A percentile compares a stretch with the other conserved stretches of the same genome.
Evolutionary conservation across 331 rosid genomes (phyloP).

Genomic region (Telfairia occidentalis): DNA sequence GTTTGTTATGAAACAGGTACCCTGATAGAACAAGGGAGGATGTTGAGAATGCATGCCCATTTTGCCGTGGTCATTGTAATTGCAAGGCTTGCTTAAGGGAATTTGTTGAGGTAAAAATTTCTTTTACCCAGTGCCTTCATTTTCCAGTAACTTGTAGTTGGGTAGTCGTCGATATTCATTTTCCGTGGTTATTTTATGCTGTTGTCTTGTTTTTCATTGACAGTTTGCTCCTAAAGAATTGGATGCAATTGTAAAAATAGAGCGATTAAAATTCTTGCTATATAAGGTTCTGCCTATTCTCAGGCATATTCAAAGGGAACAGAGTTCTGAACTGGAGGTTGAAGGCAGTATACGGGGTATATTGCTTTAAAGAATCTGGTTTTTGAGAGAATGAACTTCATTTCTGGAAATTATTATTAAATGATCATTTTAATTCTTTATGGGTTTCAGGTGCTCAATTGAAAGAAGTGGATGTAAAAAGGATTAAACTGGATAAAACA

Average conservation of each 20-base stretch:
- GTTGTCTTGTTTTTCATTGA: slow-evolving; percentile 8
- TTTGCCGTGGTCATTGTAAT: slow-evolving; percentile 52
- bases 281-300: slow-evolving; percentile 47
- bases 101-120: slow-evolving; percentile 24
- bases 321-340: slow-evolving; percentile 44
- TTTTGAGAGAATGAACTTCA: slow-evolving; percentile 1
- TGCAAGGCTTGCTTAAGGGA: slow-evolving; percentile 63
- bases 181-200: slow-evolving; percentile 7
- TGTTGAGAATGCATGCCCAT: slow-evolving; percentile 39
- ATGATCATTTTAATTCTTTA: neutral
- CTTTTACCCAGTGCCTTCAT: neutral
- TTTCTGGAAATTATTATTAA: neutral
- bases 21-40: slow-evolving; percentile 45
- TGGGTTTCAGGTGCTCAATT: slow-evolving; percentile 35
- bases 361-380: neutral
- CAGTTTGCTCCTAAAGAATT: slow-evolving; percentile 25
- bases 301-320: slow-evolving; percentile 47
- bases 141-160: neutral
- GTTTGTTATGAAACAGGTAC: slow-evolving; percentile 38
- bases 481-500: slow-evolving; percentile 28
- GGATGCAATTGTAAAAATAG: slow-evolving; percentile 28
- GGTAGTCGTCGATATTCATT: neutral
- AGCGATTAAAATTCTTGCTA: slow-evolving; percentile 37
- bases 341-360: slow-evolving; percentile 47
- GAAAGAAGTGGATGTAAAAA: slow-evolving; percentile 35